Percentiles rank a stretch among this genome's conserved stretches.
phyloP scores from a whole-genome alignment of 1,284 basidiomycete species.

The Sphaerobolus stellatus region DNA sequence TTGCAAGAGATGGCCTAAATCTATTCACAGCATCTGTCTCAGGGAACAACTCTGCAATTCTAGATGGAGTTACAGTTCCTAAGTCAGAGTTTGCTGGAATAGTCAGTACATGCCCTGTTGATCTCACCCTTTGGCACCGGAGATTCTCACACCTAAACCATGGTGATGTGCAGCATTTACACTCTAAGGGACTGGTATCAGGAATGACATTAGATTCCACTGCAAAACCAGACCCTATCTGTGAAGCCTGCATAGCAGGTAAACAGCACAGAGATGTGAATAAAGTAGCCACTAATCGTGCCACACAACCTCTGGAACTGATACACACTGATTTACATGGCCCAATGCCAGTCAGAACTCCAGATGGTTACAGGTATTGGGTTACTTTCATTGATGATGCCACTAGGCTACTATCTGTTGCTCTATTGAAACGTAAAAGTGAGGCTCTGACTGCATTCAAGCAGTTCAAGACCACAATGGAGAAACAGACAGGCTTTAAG shows the following conservation, averaged over 20 bases:
- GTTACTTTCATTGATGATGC: slow-evolving; percentile 37
- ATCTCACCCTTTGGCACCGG: slow-evolving; percentile 26
- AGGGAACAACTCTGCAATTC: slow-evolving; percentile 17
- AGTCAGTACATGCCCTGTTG: slow-evolving; percentile 16
- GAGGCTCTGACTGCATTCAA: slow-evolving; percentile 22
- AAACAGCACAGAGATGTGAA: slow-evolving; percentile 18
- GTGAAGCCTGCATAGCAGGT: slow-evolving; percentile 23
- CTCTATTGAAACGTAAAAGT: slow-evolving; percentile 20
- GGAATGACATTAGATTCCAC: slow-evolving; percentile 16
- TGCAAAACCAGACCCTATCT: slow-evolving; percentile 14
- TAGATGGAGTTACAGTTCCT: slow-evolving; percentile 18
- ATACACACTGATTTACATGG: slow-evolving; percentile 38
- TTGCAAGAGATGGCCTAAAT: slow-evolving; percentile 1
- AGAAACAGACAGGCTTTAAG: slow-evolving; percentile 21
- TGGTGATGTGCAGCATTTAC: slow-evolving; percentile 7
- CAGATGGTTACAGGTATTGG: slow-evolving; percentile 31
- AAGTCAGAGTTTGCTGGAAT: neutral
- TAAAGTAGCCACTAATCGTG: slow-evolving; percentile 18
- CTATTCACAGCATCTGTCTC: slow-evolving; percentile 17
- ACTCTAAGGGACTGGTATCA: slow-evolving; percentile 9
- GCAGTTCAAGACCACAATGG: slow-evolving; percentile 20
- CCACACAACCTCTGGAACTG: slow-evolving; percentile 23
- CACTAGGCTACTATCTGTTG: slow-evolving; percentile 16
- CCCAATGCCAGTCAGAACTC: slow-evolving; percentile 25
- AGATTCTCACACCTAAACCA: slow-evolving; percentile 25